phyloP scores from a whole-genome alignment of 106 monocot species.

The Cymbidium sinense region DNA sequence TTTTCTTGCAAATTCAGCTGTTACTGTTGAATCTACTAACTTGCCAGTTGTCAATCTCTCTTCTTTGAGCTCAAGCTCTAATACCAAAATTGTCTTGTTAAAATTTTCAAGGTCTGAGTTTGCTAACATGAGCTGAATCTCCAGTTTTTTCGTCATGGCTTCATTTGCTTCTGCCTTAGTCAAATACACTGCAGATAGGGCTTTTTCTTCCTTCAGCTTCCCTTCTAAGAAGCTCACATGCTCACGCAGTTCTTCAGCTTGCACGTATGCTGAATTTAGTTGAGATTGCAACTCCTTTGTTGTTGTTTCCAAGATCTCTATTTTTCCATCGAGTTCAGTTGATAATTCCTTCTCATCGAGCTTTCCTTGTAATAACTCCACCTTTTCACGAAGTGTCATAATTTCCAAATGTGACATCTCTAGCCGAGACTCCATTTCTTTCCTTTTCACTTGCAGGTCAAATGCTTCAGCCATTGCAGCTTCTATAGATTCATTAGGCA shows the following conservation, averaged over 20 bases:
- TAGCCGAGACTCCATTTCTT: slow-evolving; percentile 15
- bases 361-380: slow-evolving; percentile 17
- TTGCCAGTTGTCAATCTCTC: slow-evolving; percentile 16
- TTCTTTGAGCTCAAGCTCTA: slow-evolving; percentile 19
- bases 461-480: slow-evolving; percentile 17
- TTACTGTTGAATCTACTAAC: slow-evolving; percentile 14
- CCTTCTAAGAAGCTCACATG: slow-evolving; percentile 9
- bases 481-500: slow-evolving; percentile 28
- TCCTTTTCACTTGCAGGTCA: slow-evolving; percentile 15
- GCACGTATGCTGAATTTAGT: slow-evolving; percentile 8
- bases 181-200: slow-evolving; percentile 11
- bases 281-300: slow-evolving; percentile 16
- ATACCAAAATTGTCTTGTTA: slow-evolving; percentile 5
- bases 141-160: slow-evolving; percentile 5
- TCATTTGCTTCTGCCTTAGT: slow-evolving; percentile 17
- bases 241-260: slow-evolving; percentile 16
- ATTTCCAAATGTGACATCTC: slow-evolving; percentile 12
- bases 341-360: not conserved
- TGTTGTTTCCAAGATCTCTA: slow-evolving; percentile 2
- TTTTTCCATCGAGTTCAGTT: not conserved
- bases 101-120: slow-evolving; percentile 13
- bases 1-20: slow-evolving; percentile 11
- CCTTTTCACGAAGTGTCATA: slow-evolving; percentile 8
- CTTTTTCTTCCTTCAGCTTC: slow-evolving; percentile 17
- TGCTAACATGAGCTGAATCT: slow-evolving; percentile 25